Conservation (phyloP, 2,329 filamentous ascomycete genomes). For the Phialophora macrospora region DNA sequence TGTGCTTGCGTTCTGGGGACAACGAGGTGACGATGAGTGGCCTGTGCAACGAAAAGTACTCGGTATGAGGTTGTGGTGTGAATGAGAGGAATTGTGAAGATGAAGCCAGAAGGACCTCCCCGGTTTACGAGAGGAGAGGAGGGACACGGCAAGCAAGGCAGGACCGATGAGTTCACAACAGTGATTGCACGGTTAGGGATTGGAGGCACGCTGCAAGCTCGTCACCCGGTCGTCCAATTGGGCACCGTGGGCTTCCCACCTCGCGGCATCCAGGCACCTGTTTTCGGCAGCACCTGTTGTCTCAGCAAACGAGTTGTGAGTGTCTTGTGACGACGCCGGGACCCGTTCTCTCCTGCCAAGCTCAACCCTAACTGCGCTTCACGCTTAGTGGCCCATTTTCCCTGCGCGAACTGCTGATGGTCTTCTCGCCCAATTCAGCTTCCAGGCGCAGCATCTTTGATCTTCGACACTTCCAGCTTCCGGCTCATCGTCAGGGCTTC, state of each 20-base stretch:
- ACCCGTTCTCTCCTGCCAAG: conserved; percentile 12
- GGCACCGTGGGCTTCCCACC: background rate
- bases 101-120: conserved; percentile 8
- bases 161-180: background rate
- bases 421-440: conserved; percentile 4
- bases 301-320: conserved; percentile 7
- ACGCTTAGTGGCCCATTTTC: conserved; percentile 9
- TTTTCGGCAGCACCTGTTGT: conserved; percentile 10
- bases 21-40: conserved; percentile 19
- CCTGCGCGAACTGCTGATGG: conserved; percentile 15
- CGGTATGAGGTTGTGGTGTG: conserved; percentile 15
- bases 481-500: background rate
- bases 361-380: background rate
- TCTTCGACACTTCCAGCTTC: background rate
- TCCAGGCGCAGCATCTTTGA: conserved; percentile 2
- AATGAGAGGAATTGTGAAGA: conserved; percentile 8
- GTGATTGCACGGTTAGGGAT: background rate
- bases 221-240: background rate
- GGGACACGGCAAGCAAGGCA: background rate
- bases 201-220: conserved; percentile 6
- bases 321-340: conserved; percentile 15
- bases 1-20: conserved; percentile 11
- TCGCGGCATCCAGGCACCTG: background rate
- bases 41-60: conserved; percentile 27
- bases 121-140: conserved; percentile 4